phyloP scores from a whole-genome alignment of 2,329 filamentous ascomycete genomes.

The Colletotrichum euphorbiae region DNA sequence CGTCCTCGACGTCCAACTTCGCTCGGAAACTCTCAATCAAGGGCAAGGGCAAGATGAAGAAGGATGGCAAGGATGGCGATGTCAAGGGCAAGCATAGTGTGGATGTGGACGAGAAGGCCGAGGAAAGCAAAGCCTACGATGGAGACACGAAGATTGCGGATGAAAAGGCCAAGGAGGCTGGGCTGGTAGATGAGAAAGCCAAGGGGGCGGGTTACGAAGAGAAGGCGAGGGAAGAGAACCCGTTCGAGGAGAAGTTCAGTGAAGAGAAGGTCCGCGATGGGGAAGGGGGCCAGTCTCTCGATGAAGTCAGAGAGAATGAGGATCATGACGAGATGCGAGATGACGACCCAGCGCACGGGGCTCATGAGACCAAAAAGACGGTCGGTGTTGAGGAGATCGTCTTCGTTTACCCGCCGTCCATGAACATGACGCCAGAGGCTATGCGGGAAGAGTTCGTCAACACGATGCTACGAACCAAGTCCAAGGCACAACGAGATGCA shows the following conservation, averaged over 20 bases:
- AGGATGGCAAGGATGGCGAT: conserved; percentile 8
- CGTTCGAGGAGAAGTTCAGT: conserved; percentile 18
- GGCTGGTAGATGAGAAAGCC: conserved; percentile 4
- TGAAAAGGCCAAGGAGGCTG: not conserved
- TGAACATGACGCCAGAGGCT: conserved; percentile 37
- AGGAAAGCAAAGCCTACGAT: not conserved
- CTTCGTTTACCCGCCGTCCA: conserved; percentile 34
- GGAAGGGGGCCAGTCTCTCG: not conserved
- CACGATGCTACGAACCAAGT: conserved; percentile 35
- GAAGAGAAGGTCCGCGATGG: conserved; percentile 25
- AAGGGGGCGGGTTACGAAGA: conserved; percentile 12
- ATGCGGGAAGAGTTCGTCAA: conserved; percentile 37
- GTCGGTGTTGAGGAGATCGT: conserved; percentile 37
- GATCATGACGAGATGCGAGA: conserved; percentile 15
- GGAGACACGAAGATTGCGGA: conserved; percentile 4
- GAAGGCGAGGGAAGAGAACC: conserved; percentile 10
- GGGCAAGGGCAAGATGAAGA: conserved; percentile 27
- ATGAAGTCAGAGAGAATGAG: conserved; percentile 14
- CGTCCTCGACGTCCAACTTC: conserved; percentile 13
- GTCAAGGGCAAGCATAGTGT: not conserved
- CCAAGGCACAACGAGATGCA: conserved; percentile 37
- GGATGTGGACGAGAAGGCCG: conserved; percentile 12
- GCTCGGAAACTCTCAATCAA: conserved; percentile 22
- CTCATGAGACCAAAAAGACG: conserved; percentile 36
- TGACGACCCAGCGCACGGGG: conserved; percentile 26